A percentile compares a stretch with the other conserved stretches of the same genome.
phyloP scores from a whole-genome alignment of 768 basidiomycete genomes.

The Chalciporus chontae region DNA sequence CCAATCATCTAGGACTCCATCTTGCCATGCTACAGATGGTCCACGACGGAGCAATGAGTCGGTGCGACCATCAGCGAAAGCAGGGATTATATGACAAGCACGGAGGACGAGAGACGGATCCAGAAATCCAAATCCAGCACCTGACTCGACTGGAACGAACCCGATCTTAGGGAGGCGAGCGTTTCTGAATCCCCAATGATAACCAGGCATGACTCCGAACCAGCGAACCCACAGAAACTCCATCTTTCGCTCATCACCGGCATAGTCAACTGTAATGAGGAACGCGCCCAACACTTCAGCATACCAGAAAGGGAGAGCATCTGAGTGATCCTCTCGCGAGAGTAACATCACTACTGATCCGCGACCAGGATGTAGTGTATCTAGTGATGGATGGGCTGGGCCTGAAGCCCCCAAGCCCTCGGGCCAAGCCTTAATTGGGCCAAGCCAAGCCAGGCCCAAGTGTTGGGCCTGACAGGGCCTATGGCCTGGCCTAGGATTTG shows the following conservation, averaged over 20 bases:
- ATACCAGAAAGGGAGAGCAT: constrained; percentile 24
- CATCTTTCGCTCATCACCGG: constrained; percentile 1
- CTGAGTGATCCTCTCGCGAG: constrained; percentile 5
- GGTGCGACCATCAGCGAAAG: constrained; percentile 17
- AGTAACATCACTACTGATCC: constrained; percentile 21
- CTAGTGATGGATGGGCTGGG: background rate
- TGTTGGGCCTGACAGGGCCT: no score
- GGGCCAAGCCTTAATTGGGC: no score
- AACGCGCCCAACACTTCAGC: constrained; percentile 20
- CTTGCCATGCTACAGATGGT: background rate
- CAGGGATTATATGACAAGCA: constrained; percentile 25
- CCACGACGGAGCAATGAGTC: constrained; percentile 7
- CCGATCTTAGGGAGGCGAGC: constrained; percentile 18
- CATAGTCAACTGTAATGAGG: constrained; percentile 13
- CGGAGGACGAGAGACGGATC: constrained; percentile 13
- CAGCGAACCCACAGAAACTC: constrained; percentile 29
- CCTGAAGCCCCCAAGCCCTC: no score
- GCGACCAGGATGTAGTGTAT: constrained; percentile 17
- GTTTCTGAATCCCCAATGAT: constrained; percentile 7
- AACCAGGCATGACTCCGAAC: constrained; percentile 13
- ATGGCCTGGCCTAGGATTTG: no score
- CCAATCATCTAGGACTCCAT: constrained; percentile 4
- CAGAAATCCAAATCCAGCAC: constrained; percentile 8
- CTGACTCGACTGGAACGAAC: constrained; percentile 13
- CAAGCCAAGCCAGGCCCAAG: no score